phyloP scores from a whole-genome alignment of 306 rosid species.

The Fagus crenata region DNA sequence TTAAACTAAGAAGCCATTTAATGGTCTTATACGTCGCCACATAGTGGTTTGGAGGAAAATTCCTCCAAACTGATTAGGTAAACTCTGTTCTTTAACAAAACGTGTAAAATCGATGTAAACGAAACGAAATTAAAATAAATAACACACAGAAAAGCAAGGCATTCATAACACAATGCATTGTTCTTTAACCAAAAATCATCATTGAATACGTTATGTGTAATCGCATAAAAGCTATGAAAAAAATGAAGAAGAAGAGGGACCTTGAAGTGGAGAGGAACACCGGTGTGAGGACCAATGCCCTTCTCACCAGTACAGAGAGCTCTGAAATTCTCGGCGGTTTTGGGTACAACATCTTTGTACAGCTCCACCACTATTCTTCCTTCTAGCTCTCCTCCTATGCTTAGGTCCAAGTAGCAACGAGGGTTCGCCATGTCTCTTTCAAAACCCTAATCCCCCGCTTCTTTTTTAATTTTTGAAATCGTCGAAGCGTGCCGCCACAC shows the following conservation, averaged over 20 bases:
- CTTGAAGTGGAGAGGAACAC: conserved; percentile 69
- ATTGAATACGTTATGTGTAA: too few species aligned
- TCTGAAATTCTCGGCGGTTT: conserved; percentile 75
- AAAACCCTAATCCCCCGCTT: conserved; percentile 43
- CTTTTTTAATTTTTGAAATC: conserved; percentile 13
- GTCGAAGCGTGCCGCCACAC: conserved; percentile 25
- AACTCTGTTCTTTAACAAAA: too few species aligned
- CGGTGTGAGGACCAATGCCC: conserved; percentile 55
- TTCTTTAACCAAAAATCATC: too few species aligned
- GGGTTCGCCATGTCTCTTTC: conserved; percentile 44
- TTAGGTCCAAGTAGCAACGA: conserved; percentile 57
- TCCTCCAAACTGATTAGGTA: too few species aligned
- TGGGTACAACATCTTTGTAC: conserved; percentile 64
- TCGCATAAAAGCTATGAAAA: background rate
- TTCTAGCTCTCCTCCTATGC: conserved; percentile 64
- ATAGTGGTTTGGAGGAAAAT: too few species aligned
- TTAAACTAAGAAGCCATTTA: background rate
- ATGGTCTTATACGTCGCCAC: too few species aligned
- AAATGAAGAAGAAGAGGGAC: conserved; percentile 14
- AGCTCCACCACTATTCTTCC: conserved; percentile 72
- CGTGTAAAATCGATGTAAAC: too few species aligned
- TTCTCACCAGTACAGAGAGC: conserved; percentile 75
- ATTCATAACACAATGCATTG: too few species aligned
- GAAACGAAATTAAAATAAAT: too few species aligned
- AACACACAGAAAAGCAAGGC: too few species aligned